Percentiles rank a stretch among this genome's conserved stretches.
Evolutionary conservation across 2,329 filamentous ascomycete species (phyloP).

Genomic region (Aureobasidium sp.): DNA sequence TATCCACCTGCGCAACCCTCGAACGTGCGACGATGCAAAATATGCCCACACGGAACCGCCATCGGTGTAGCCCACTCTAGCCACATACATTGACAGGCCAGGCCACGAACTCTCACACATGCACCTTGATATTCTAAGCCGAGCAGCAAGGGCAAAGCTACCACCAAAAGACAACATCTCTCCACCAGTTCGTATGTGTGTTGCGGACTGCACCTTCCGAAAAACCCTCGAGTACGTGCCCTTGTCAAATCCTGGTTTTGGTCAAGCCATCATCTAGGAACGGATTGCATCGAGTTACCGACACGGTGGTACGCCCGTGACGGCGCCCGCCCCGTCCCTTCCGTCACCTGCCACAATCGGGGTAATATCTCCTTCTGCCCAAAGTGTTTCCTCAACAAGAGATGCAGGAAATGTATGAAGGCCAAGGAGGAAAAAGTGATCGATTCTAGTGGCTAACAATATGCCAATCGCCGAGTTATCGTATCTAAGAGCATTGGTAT

Average conservation of each 20-base stretch:
- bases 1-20: background rate
- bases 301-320: background rate
- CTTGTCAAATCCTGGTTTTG: constrained; percentile 2
- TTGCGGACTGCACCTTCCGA: background rate
- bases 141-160: background rate
- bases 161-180: background rate
- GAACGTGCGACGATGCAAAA: background rate
- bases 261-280: background rate
- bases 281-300: background rate
- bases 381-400: background rate
- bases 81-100: background rate
- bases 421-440: background rate
- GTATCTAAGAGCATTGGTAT: background rate
- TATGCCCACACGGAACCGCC: background rate
- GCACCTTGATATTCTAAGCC: background rate
- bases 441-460: background rate
- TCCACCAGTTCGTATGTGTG: background rate
- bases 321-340: background rate
- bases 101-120: background rate
- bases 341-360: background rate
- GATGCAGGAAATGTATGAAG: background rate
- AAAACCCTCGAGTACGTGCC: background rate
- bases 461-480: background rate
- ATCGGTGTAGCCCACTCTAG: constrained; percentile 1
- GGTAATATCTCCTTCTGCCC: background rate